These are phyloP conservation scores for Tympanopsis confertula DNA, from an alignment of 2,329 filamentous ascomycete genomes.

Conservation along the genomic window DNA sequence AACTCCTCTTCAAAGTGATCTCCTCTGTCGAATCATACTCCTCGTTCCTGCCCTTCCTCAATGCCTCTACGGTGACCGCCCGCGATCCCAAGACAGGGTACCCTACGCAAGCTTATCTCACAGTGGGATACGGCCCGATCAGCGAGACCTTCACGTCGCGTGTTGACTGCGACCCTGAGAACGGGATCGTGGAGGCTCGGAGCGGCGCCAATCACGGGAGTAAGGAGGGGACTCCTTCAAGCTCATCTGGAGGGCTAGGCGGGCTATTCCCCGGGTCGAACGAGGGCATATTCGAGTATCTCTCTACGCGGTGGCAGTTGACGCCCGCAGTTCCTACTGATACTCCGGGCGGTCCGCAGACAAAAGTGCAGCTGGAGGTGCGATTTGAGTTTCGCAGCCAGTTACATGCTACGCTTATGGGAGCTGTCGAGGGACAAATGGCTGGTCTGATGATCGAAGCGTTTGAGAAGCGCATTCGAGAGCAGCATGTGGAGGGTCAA, in stretches of 20 bases:
- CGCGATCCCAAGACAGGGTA: background rate
- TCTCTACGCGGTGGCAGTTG: background rate
- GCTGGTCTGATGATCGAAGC: background rate
- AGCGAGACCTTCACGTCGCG: slow-evolving; percentile 1
- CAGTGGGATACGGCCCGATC: background rate
- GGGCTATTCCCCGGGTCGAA: background rate
- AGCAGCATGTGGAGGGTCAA: no score
- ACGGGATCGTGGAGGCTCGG: background rate
- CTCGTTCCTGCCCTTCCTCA: slow-evolving; percentile 1
- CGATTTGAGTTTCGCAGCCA: slow-evolving; percentile 1
- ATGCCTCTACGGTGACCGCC: background rate
- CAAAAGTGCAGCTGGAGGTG: background rate
- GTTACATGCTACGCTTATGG: background rate
- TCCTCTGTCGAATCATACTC: slow-evolving; percentile 1
- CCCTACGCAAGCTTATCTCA: background rate
- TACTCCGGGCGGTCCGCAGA: background rate
- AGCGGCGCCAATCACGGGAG: background rate
- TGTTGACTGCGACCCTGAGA: background rate
- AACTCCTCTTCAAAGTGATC: slow-evolving; percentile 1
- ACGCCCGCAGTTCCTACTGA: background rate
- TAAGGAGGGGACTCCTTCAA: background rate
- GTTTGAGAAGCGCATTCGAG: background rate
- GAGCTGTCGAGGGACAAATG: slow-evolving; percentile 1
- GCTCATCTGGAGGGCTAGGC: background rate
- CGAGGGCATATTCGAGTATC: slow-evolving; percentile 1